Evolutionary conservation across 2,329 filamentous ascomycete genomes (phyloP), one percentile per base, ranked within the genome.

Genomic region (Tolypocladium paradoxum): DNA sequence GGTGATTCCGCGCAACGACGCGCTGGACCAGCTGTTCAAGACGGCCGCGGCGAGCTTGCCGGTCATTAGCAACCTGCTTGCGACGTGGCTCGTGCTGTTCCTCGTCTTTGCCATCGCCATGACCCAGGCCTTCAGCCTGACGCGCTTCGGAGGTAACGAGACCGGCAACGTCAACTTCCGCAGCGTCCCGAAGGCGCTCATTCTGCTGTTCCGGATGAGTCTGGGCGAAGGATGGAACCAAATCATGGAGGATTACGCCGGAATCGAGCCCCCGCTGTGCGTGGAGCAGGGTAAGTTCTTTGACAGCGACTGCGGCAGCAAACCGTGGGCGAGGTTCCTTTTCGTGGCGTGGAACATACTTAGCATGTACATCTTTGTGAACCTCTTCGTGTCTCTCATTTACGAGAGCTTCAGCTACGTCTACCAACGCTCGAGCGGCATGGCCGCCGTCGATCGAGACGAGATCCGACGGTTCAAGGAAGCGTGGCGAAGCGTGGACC

Each of bases 341-440:
- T 99, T 99, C 73, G 90, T 97, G 54, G 83, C 87, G 5, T 99
- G 93, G 93, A 99, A 99, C 74, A 92, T 99, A 63, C 80, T 99
- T 70, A 97, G 92, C 87, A 99, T 99, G 93, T 99, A 99, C 72
- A 95, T 99, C 64, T 99, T 99, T 64, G 92, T 97, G 65, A 96
- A 92, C 65, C 74, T 99, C 65, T 99, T 99, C 69, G 92, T 99
- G 55, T 99, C 93, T 49, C 83, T 99, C 67, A 99, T 99, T 61
- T 99, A 95, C 72, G 93, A 99, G 74, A 97, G 91, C 71, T 99
- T 99, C 77, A 96, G 90, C 68, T 99, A 99, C 64, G 93, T 99
- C 58, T 99, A 97, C 68, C 95, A 99, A 72, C 83, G 90, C 57
- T 96, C 92, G 56, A 96, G 88, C 64, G 90, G 90, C n/a, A 79